Percentiles rank a stretch among this genome's conserved stretches.
Evolutionary conservation across 148 eudicot genomes (phyloP).

Genomic region (Nepenthes mirabilis): DNA sequence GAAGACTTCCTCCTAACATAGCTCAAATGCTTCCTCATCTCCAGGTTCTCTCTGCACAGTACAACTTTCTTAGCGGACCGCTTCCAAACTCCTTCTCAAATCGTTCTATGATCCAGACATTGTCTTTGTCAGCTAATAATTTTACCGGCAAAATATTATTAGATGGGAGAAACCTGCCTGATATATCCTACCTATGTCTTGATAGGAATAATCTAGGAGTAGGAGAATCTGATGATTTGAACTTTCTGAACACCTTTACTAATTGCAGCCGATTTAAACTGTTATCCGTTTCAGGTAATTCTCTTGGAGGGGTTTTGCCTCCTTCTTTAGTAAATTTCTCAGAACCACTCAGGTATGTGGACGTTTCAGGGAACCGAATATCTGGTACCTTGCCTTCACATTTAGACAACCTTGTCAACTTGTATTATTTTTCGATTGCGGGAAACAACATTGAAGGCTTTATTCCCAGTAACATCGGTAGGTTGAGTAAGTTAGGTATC

Average conservation of each 20-base stretch:
- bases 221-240: background rate
- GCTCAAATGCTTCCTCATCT: slow-evolving; percentile 12
- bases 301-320: background rate
- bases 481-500: background rate
- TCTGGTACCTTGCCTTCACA: background rate
- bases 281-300: background rate
- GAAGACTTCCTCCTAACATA: slow-evolving; percentile 13
- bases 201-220: background rate
- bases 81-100: slow-evolving; percentile 13
- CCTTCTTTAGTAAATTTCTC: background rate
- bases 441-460: background rate
- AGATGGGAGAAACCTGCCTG: background rate
- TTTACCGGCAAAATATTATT: slow-evolving; percentile 7
- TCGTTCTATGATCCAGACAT: slow-evolving; percentile 2
- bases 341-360: background rate
- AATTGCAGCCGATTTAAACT: background rate
- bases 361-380: background rate
- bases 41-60: background rate
- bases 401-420: background rate
- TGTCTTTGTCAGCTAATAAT: slow-evolving; percentile 4
- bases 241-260: background rate
- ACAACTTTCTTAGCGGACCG: slow-evolving; percentile 8
- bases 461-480: background rate
- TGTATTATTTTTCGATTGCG: background rate
- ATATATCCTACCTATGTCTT: background rate